Conservation (phyloP, 768 basidiomycete species). For the Phylloporus arenicola region DNA sequence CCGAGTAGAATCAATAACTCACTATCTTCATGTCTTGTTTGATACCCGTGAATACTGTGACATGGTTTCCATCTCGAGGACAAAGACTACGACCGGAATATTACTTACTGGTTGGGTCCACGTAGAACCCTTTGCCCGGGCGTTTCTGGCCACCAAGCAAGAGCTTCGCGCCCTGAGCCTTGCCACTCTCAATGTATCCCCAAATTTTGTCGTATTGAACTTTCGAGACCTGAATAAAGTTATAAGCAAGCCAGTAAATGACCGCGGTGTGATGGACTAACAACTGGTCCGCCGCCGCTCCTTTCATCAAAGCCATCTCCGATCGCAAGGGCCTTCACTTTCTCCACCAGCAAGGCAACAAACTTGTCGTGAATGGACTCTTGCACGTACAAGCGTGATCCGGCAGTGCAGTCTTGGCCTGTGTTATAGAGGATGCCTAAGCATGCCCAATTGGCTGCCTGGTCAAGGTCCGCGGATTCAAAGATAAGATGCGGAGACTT, state of each 20-base stretch:
- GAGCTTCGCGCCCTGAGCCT: conserved; percentile 74
- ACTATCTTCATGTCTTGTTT: conserved; percentile 82
- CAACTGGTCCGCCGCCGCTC: conserved; percentile 78
- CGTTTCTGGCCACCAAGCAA: conserved; percentile 78
- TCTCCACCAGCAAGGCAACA: conserved; percentile 54
- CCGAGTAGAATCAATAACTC: conserved; percentile 22
- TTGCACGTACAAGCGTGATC: conserved; percentile 87
- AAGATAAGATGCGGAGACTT: conserved; percentile 90
- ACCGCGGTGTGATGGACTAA: conserved; percentile 33
- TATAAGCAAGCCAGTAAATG: conserved; percentile 7
- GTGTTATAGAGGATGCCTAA: conserved; percentile 85
- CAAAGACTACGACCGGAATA: conserved; percentile 6
- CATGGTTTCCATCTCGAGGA: conserved; percentile 2
- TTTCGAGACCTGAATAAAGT: conserved; percentile 62
- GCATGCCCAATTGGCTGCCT: conserved; percentile 81
- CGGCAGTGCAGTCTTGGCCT: conserved; percentile 92
- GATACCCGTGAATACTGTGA: conserved; percentile 76
- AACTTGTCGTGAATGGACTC: conserved; percentile 85
- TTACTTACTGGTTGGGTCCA: conserved; percentile 80
- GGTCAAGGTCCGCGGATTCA: conserved; percentile 82
- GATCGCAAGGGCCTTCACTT: conserved; percentile 64
- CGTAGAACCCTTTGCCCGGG: conserved; percentile 73
- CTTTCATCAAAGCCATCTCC: conserved; percentile 78
- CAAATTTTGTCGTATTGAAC: conserved; percentile 82
- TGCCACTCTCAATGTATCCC: conserved; percentile 83